Base-by-base conservation (phyloP, 208 protist genomes). In the Lotmaria passim region DNA sequence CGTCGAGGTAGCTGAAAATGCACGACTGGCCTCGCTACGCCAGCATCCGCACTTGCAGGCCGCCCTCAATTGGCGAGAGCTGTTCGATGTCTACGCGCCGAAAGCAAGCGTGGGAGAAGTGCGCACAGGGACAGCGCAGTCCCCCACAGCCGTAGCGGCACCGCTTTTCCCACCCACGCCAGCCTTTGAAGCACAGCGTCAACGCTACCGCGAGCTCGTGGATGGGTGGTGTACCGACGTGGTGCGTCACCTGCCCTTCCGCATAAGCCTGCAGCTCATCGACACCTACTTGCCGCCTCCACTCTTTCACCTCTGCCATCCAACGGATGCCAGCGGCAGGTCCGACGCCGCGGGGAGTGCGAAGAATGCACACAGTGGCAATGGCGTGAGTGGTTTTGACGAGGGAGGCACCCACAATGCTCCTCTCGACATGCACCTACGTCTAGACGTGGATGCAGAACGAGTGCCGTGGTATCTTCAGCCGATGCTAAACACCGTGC, bases 241-340 rank as follows among this genome's bases (percentile, higher is more conserved):
- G 31, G 61, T 70, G 28, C 38, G 31, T 7, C 62, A 73, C 66
- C 43, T 91, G 21, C 47, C 41, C 2, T 71, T 65, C 34, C 88
- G 85, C 19, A 69, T 89, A 17, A 19, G 82, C 24, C 65, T 91
- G 6, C 68, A 75, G 41, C 73, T 91, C 31, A 66, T 89, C 24
- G 88, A 93, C 56, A 76, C 69, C 7, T 91, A 90, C 66, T 36
- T 93, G 6, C 44, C 80, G 0, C 83, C 81, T 3, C 70, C 83
- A 14, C 30, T 78, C 23, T 47, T 82, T 53, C 73, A 71, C 34
- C 33, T 64, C 19, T 62, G 51, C 41, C 36, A 41, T 46, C 1
- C 59, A 2, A 10, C 31, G 5, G 41, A 43, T 19, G 44, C 34
- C 21, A 34, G 55, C 30, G 33, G 71, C 36, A 51, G 47, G 53